Conservation (phyloP, 805 yeast species). For the Aciculoconidium aculeatum region DNA sequence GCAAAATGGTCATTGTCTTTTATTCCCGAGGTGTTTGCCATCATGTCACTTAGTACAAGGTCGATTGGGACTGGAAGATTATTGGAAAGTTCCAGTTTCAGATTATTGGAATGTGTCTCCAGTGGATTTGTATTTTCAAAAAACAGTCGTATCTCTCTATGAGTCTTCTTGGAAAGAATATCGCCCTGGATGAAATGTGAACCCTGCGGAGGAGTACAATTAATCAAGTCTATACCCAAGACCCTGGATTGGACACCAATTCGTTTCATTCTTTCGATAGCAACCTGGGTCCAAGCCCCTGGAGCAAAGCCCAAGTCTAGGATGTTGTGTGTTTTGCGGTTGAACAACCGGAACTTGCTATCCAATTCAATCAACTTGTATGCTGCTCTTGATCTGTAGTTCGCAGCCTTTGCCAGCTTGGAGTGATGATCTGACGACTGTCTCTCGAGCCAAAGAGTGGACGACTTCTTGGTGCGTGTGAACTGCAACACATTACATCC, state of each 20-base stretch:
- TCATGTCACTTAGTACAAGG: constrained; percentile 71
- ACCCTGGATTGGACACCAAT: constrained; percentile 9
- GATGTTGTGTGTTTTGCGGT: constrained; percentile 47
- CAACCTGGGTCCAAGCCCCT: constrained; percentile 28
- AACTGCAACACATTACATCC: too few species aligned
- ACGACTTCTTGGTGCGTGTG: constrained; percentile 39
- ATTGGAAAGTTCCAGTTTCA: too few species aligned
- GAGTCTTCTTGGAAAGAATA: constrained; percentile 43
- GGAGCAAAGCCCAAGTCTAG: constrained; percentile 61
- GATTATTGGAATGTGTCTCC: constrained; percentile 5
- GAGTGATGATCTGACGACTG: constrained; percentile 62
- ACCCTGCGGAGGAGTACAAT: constrained; percentile 32
- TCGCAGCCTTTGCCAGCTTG: constrained; percentile 55
- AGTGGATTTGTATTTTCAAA: constrained; percentile 22
- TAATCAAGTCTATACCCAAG: constrained; percentile 27
- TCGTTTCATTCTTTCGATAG: constrained; percentile 11
- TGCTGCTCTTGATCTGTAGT: constrained; percentile 83
- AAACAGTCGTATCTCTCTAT: constrained; percentile 45
- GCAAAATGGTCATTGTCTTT: constrained; percentile 73
- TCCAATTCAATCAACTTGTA: constrained; percentile 78
- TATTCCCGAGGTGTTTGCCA: constrained; percentile 86
- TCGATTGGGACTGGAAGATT: constrained; percentile 23
- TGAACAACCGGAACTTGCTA: constrained; percentile 54
- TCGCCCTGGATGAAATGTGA: constrained; percentile 36
- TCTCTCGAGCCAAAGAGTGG: constrained; percentile 70